These are phyloP conservation scores for Leptoxyphium fumago DNA, from an alignment of 2,329 filamentous ascomycete species.

Conservation along the genomic window DNA sequence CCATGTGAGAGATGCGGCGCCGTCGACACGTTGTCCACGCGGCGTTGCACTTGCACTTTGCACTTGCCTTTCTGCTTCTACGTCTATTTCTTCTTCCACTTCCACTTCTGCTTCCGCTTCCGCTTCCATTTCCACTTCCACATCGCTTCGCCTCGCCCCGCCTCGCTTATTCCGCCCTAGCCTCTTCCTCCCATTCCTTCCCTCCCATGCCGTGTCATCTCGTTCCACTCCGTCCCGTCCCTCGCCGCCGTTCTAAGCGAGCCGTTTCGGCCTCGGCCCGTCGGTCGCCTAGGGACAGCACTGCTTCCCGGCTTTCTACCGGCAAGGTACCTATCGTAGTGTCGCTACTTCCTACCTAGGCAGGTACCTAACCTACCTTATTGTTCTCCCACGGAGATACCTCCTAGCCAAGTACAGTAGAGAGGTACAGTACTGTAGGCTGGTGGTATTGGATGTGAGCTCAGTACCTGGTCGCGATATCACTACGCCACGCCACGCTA, in stretches of 20 bases:
- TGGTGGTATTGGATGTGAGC: too few species aligned
- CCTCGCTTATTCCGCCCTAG: background rate
- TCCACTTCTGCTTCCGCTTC: background rate
- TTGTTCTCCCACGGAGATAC: too few species aligned
- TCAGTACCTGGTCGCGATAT: too few species aligned
- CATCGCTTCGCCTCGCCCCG: background rate
- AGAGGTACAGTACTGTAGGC: too few species aligned
- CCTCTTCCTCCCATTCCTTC: background rate
- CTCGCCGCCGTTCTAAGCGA: background rate
- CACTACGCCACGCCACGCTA: too few species aligned
- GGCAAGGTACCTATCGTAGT: background rate
- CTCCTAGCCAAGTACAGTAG: too few species aligned
- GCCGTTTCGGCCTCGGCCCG: background rate
- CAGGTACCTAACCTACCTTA: too few species aligned
- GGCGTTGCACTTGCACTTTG: too few species aligned
- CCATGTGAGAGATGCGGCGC: background rate
- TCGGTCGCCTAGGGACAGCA: too few species aligned
- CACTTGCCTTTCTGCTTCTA: background rate
- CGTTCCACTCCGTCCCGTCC: background rate
- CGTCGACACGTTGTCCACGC: background rate
- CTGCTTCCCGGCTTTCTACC: too few species aligned
- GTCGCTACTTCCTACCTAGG: too few species aligned
- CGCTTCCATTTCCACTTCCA: background rate
- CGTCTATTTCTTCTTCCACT: background rate
- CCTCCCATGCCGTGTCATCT: background rate